A percentile compares a stretch with the other conserved stretches of the same genome.
Evolutionary conservation across 306 rosid species (phyloP).

Genomic region (Castanea sativa): DNA sequence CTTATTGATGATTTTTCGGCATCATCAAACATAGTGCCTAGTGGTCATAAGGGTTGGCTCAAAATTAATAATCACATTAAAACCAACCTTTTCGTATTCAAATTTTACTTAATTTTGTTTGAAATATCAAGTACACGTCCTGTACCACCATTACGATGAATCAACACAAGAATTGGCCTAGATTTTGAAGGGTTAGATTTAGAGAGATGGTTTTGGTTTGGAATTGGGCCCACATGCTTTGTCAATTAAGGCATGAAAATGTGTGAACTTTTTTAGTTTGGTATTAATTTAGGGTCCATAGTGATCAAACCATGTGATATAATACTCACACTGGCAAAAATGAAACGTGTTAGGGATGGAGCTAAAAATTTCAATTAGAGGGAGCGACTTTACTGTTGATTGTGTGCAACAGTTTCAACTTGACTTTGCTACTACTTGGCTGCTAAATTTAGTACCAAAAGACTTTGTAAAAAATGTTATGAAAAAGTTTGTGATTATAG

Average conservation of each 20-base stretch:
- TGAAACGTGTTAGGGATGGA: slow-evolving; percentile 5
- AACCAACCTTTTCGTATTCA: slow-evolving; percentile 29
- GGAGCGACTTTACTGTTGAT: too few species aligned
- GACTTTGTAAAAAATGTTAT: too few species aligned
- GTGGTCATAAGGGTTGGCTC: slow-evolving; percentile 2
- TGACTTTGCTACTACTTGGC: too few species aligned
- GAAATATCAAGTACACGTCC: slow-evolving; percentile 13
- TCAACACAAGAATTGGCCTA: slow-evolving; percentile 23
- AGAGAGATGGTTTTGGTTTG: too few species aligned
- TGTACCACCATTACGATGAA: not conserved
- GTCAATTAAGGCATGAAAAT: slow-evolving; percentile 26
- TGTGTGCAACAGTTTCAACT: too few species aligned
- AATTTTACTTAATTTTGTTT: slow-evolving; percentile 20
- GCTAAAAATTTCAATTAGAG: too few species aligned
- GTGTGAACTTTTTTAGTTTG: slow-evolving; percentile 21
- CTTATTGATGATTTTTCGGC: too few species aligned
- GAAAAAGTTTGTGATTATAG: too few species aligned
- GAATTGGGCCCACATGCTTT: slow-evolving; percentile 16
- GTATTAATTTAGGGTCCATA: slow-evolving; percentile 32
- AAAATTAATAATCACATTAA: slow-evolving; percentile 28
- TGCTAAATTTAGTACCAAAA: too few species aligned
- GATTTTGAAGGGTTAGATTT: too few species aligned
- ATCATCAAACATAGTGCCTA: not conserved
- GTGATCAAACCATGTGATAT: slow-evolving; percentile 29
- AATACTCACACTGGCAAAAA: slow-evolving; percentile 33